Evolutionary conservation across 805 yeast genomes (phyloP).

Genomic region (Starmera quercuum): DNA sequence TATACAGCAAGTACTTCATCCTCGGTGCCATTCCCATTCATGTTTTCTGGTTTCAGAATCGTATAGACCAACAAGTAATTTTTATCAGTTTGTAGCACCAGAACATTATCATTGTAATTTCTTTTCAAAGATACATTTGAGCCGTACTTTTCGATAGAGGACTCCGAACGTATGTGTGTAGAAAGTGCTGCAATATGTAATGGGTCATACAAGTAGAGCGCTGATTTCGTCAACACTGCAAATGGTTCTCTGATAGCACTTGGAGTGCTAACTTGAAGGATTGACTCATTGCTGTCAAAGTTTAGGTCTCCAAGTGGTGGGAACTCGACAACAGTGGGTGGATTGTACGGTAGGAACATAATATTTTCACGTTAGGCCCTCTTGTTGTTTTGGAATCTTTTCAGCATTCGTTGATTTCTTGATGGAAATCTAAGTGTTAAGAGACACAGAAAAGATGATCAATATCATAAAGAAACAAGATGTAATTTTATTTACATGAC

Average conservation of each 20-base stretch:
- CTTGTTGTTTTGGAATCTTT: too few species aligned
- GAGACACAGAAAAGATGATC: too few species aligned
- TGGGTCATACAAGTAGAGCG: conserved; percentile 25
- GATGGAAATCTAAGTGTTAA: too few species aligned
- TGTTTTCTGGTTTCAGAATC: conserved; percentile 5
- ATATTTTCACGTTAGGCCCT: too few species aligned
- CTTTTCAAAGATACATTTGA: conserved; percentile 21
- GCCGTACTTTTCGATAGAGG: conserved; percentile 32
- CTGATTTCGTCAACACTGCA: conserved; percentile 23
- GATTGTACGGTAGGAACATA: too few species aligned
- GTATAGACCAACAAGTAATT: conserved; percentile 31
- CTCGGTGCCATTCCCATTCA: conserved; percentile 3
- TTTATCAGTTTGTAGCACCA: conserved; percentile 27
- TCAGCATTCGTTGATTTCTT: too few species aligned
- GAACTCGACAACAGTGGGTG: conserved; percentile 1
- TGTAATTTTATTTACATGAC: too few species aligned
- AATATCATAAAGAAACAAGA: too few species aligned
- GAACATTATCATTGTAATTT: conserved; percentile 16
- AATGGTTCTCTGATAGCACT: conserved; percentile 6
- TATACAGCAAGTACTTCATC: conserved; percentile 17
- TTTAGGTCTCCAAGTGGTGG: not conserved
- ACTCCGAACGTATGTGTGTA: conserved; percentile 24
- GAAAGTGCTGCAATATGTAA: conserved; percentile 25
- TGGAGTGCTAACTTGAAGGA: not conserved
- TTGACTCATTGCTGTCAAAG: not conserved